These are phyloP conservation scores for Dillenia suffruticosa DNA, from an alignment of 164 flowering plant species.

Conservation along the genomic window DNA sequence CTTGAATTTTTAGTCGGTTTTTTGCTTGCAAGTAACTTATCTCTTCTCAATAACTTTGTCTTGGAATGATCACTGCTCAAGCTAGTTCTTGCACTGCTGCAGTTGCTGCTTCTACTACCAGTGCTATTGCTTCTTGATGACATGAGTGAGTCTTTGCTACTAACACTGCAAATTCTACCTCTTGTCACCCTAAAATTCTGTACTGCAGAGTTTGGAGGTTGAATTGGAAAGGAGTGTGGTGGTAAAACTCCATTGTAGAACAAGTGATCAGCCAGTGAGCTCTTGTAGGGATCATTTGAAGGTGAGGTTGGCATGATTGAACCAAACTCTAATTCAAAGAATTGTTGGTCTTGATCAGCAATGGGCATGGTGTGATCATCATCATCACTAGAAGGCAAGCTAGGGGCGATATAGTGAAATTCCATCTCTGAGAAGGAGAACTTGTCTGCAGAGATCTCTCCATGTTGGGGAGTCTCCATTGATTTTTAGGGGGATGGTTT, in stretches of 20 bases:
- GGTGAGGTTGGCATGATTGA: conserved; percentile 40
- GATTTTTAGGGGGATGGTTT: conserved; percentile 6
- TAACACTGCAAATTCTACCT: conserved; percentile 40
- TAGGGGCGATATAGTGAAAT: background rate
- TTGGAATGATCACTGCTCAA: conserved; percentile 29
- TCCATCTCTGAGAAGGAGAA: conserved; percentile 28
- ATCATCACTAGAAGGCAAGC: background rate
- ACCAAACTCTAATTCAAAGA: conserved; percentile 48
- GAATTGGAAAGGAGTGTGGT: conserved; percentile 56
- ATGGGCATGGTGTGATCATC: too few relatives aligned
- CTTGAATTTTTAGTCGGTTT: conserved; percentile 6
- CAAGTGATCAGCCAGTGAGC: conserved; percentile 61
- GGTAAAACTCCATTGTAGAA: conserved; percentile 62
- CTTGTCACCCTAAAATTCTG: conserved; percentile 8
- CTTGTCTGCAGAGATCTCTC: conserved; percentile 23
- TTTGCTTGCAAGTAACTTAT: conserved; percentile 3
- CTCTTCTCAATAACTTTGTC: conserved; percentile 13
- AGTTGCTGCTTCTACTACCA: conserved; percentile 54
- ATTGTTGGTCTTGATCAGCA: conserved; percentile 7
- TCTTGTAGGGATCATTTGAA: conserved; percentile 19
- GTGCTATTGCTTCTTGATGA: conserved; percentile 64
- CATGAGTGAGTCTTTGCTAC: conserved; percentile 50
- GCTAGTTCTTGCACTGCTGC: conserved; percentile 60
- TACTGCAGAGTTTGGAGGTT: conserved; percentile 3
- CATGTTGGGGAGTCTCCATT: conserved; percentile 20